Evolutionary conservation across 345 rosid species (phyloP), one percentile per base, ranked within the genome.

Genomic region (Arabis hirsuta): DNA sequence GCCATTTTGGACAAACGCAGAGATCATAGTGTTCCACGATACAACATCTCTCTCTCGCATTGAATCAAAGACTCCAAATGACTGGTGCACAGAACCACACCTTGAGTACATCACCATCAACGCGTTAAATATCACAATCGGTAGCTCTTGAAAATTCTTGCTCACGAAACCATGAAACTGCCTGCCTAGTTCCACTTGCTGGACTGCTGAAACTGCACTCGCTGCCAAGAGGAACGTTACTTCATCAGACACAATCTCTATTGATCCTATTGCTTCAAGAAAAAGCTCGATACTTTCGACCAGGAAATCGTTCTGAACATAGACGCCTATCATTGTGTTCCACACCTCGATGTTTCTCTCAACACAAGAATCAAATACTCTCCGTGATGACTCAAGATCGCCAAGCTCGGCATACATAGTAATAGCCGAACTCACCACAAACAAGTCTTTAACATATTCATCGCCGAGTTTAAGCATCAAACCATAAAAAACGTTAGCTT

Each of bases 11-110:
- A 90, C 82, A 73, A 90, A 87, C 31, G 91, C 90, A 48, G 97
- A 86, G 73, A 90, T 81, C 84, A 90, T 85, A 26, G 96, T 88
- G 74, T 90, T 93, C 97, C 98, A 93, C 9, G 93, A 86, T 41
- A 90, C 85, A 74, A 80, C 78, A 81, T 93, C 94, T 79, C 94
- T 85, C 62, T 84, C 84, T 46, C 60, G 71, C 97, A 93, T 88
- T 65, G 83, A 78, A 38, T 80, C 81, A 43, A 86, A 93, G 71
- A 90, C 81, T 74, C 80, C 56, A 68, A 90, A 90, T 39, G 96
- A 83, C 46, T 78, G 60, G 68, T 86, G 77, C 54, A 93, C 69
- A 70, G 87, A 79, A 63, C 81, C 83, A 76, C 94, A 93, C 76
- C 96, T 85, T 19, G 98, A 90, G 73, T 90, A 93, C 96, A 88